Evolutionary conservation across 208 protist genomes (phyloP), one percentile per base, ranked within the genome.

Genomic region (Strigomonas culicis): DNA sequence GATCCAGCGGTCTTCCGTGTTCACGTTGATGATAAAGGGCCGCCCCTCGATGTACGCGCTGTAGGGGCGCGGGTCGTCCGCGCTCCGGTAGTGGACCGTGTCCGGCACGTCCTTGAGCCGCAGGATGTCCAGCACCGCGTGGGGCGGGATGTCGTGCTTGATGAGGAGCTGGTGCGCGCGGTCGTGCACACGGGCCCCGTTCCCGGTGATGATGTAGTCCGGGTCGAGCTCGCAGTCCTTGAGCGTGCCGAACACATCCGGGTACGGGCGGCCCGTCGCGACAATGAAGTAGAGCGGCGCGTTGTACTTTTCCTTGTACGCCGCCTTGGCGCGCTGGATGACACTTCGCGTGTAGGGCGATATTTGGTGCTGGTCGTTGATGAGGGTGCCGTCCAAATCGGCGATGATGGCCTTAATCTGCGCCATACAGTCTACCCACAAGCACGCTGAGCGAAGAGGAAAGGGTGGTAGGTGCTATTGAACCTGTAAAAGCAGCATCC

Each of bases 201-300:
- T 93, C 58, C 77, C 86, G n/a, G 86, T 86, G 44, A 93, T 81
- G 30, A 90, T 76, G 64, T 90, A 89, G 56, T 74, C 77, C 0
- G 80, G 80, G 1, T 72, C 15, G 17, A 93, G 58, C 0, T 51
- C 58, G 13, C 65, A 68, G 24, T 66, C 71, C 2, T 77, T 58
- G 2, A 93, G 68, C 41, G 72, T 84, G 30, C 53, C 68, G 53
- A 93, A 82, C 7, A 93, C 86, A 72, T 88, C 79, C 0, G 78
- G 70, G 50, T 72, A 79, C 0, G 86, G 74, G 0, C 86, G 79
- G 19, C 86, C 86, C 10, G 86, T 90, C 7, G 82, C 83, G 1
- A 93, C 72, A 21, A 90, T 70, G 34, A 93, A 59, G 46, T n/a
- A 53, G 39, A 77, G 24, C 10, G 27, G 27, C 1, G 41, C 21